A percentile compares a stretch with the other conserved stretches of the same genome.
Evolutionary conservation across 768 basidiomycete species (phyloP).

Genomic region (Kwoniella sp.): DNA sequence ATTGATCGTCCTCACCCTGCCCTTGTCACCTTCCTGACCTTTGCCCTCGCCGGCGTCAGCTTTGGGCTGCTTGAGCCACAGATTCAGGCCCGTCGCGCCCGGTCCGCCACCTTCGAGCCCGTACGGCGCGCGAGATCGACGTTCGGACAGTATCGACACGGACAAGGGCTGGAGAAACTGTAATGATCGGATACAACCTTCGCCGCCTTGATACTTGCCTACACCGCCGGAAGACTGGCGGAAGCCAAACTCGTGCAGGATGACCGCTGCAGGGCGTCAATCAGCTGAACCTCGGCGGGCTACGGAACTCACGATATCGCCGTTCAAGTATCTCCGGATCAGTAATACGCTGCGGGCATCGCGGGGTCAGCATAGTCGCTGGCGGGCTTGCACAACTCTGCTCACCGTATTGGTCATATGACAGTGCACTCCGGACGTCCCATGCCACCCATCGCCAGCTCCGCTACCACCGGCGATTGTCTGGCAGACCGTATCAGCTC

Average conservation of each 20-base stretch:
- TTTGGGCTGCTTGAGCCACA: constrained; percentile 16
- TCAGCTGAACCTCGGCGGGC: not conserved
- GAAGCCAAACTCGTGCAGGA: constrained; percentile 67
- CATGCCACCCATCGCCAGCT: constrained; percentile 40
- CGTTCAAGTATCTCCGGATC: constrained; percentile 92
- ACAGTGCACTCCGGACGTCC: constrained; percentile 31
- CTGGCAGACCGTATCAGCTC: constrained; percentile 4
- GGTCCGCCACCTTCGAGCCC: constrained; percentile 53
- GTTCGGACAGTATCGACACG: constrained; percentile 32
- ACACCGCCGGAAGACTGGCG: constrained; percentile 36
- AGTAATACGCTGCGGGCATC: constrained; percentile 33
- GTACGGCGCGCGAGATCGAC: constrained; percentile 35
- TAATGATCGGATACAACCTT: constrained; percentile 38
- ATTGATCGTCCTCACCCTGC: constrained; percentile 14
- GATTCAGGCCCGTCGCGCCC: constrained; percentile 15
- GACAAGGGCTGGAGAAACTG: constrained; percentile 34
- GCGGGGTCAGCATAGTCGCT: too few relatives aligned
- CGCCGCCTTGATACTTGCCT: constrained; percentile 34
- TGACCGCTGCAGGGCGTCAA: constrained; percentile 54
- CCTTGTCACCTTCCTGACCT: constrained; percentile 1
- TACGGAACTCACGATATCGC: constrained; percentile 60
- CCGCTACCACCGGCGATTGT: constrained; percentile 29
- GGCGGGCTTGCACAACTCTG: too few relatives aligned
- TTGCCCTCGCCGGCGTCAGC: constrained; percentile 6
- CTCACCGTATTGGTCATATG: constrained; percentile 25